A percentile compares a stretch with the other conserved stretches of the same genome.
These are phyloP conservation scores for Populus nigra DNA, from an alignment of 345 rosid genomes.

Conservation along the genomic window DNA sequence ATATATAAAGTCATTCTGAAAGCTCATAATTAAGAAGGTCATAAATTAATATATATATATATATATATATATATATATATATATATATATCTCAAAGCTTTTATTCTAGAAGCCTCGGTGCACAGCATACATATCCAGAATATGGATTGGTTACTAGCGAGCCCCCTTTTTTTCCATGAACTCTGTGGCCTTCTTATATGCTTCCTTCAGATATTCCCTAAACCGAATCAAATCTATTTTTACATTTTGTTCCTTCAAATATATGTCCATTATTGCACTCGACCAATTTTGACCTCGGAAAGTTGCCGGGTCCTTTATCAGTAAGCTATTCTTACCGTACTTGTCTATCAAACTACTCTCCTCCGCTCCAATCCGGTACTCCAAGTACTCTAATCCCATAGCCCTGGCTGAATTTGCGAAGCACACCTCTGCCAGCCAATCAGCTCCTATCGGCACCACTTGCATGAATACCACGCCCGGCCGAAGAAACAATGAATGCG, in stretches of 20 bases:
- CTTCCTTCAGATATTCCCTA: constrained; percentile 37
- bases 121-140: too few relatives aligned
- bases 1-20: too few relatives aligned
- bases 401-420: constrained; percentile 38
- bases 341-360: constrained; percentile 56
- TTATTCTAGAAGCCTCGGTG: too few relatives aligned
- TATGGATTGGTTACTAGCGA: background rate
- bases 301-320: constrained; percentile 45
- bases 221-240: constrained; percentile 43
- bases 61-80: too few relatives aligned
- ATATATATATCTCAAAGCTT: too few relatives aligned
- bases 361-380: constrained; percentile 30
- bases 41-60: too few relatives aligned
- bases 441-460: constrained; percentile 49
- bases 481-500: constrained; percentile 52
- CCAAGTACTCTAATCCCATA: constrained; percentile 45
- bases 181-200: constrained; percentile 35
- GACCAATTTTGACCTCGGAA: constrained; percentile 41
- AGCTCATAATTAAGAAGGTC: too few relatives aligned
- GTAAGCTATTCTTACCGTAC: constrained; percentile 36
- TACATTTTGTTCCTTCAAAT: constrained; percentile 59
- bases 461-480: constrained; percentile 49
- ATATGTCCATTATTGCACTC: constrained; percentile 40
- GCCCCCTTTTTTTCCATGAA: constrained; percentile 38
- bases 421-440: constrained; percentile 44